A percentile compares a stretch with the other conserved stretches of the same genome.
Evolutionary conservation across 2,329 filamentous ascomycete species (phyloP).

Genomic region (Microthyrium microscopicum): DNA sequence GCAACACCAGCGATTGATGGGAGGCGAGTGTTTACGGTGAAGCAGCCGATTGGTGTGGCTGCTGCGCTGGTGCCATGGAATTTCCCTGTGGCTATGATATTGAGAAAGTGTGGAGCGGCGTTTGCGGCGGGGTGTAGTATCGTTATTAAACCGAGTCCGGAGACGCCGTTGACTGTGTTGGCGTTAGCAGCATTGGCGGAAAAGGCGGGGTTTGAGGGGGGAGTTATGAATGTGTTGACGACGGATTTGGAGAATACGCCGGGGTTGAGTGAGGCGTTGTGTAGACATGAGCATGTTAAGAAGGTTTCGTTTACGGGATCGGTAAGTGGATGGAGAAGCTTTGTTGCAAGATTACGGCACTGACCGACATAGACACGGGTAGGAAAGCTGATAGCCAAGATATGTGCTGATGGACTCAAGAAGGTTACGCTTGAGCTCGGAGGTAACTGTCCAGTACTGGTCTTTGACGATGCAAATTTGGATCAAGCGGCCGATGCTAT

Average conservation of each 20-base stretch:
- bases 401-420: slow-evolving; percentile 44
- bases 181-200: slow-evolving; percentile 37
- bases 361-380: slow-evolving; percentile 32
- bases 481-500: slow-evolving; percentile 37
- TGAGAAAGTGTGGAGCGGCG: slow-evolving; percentile 51
- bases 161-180: slow-evolving; percentile 43
- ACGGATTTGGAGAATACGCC: slow-evolving; percentile 40
- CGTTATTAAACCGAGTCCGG: slow-evolving; percentile 54
- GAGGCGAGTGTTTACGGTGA: slow-evolving; percentile 52
- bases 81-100: slow-evolving; percentile 50
- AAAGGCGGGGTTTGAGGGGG: slow-evolving; percentile 40
- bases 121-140: slow-evolving; percentile 59
- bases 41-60: slow-evolving; percentile 55
- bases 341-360: background rate
- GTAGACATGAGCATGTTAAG: slow-evolving; percentile 40
- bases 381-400: slow-evolving; percentile 43
- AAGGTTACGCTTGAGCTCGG: slow-evolving; percentile 48
- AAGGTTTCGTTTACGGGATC: slow-evolving; percentile 47
- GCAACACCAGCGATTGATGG: slow-evolving; percentile 43
- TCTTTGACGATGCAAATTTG: slow-evolving; percentile 48
- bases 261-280: slow-evolving; percentile 36
- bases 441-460: slow-evolving; percentile 47
- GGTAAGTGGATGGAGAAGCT: background rate
- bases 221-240: slow-evolving; percentile 44
- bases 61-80: slow-evolving; percentile 60